These are phyloP conservation scores for Dictyostelium citrinum DNA, from an alignment of 78 protist species.

Conservation along the genomic window DNA sequence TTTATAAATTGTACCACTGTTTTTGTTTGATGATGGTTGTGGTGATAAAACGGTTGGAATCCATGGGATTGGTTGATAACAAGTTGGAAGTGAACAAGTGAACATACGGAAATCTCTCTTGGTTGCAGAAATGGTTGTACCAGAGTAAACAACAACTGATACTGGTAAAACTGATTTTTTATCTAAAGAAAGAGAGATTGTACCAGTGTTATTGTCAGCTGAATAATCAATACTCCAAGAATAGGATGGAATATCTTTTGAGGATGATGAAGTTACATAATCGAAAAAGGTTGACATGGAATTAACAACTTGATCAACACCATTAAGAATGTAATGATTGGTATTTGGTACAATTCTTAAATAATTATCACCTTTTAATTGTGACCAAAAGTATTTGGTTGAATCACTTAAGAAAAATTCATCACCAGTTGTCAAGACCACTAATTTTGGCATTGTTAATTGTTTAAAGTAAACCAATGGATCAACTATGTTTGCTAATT, in stretches of 20 bases:
- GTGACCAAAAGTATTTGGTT: background rate
- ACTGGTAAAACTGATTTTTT: background rate
- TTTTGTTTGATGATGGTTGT: background rate
- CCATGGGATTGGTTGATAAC: background rate
- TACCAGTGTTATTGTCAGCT: background rate
- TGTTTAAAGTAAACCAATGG: background rate
- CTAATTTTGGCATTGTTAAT: conserved; percentile 18
- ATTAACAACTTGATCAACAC: background rate
- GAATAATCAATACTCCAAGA: conserved; percentile 21
- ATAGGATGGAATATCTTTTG: background rate
- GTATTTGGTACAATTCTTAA: conserved; percentile 25
- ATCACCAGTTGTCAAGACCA: conserved; percentile 7
- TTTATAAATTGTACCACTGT: background rate
- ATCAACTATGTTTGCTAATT: conserved; percentile 24
- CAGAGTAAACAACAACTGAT: background rate
- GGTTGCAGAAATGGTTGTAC: background rate
- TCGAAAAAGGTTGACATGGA: conserved; percentile 12
- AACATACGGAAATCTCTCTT: conserved; percentile 36
- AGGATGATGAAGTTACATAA: background rate
- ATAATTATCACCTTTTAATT: conserved; percentile 1
- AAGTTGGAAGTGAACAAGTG: background rate
- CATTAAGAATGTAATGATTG: conserved; percentile 1
- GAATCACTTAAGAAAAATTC: conserved; percentile 58
- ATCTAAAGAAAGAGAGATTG: background rate
- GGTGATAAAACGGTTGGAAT: background rate